These are phyloP conservation scores for Puccinia horiana DNA, from an alignment of 1,284 basidiomycete species.

Conservation along the genomic window DNA sequence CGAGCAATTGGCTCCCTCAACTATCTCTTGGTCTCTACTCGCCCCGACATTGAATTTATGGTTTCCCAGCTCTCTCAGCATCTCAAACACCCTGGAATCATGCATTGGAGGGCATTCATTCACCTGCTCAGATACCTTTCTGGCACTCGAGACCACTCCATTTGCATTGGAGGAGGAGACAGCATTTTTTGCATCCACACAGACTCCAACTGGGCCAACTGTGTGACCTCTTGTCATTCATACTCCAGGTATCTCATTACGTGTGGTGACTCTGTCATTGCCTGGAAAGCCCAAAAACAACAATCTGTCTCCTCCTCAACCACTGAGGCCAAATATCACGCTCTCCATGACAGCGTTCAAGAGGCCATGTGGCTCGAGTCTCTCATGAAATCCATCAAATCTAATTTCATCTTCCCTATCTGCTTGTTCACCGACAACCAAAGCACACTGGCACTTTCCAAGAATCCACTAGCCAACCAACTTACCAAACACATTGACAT, in stretches of 20 bases:
- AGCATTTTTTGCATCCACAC: neutral
- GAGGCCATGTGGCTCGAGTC: neutral
- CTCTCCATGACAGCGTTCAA: neutral
- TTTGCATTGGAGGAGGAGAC: neutral
- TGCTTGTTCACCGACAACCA: neutral
- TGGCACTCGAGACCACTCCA: neutral
- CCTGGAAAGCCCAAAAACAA: conserved; percentile 15
- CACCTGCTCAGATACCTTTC: neutral
- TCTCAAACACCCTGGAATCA: neutral
- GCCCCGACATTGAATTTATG: neutral
- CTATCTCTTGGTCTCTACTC: no score
- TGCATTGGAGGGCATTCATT: neutral
- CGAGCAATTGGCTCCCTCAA: neutral
- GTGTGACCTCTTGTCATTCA: neutral
- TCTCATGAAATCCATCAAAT: no score
- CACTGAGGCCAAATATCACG: conserved; percentile 13
- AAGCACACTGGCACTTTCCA: neutral
- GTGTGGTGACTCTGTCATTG: neutral
- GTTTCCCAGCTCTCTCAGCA: neutral
- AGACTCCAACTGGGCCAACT: neutral
- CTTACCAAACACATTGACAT: neutral
- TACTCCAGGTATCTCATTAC: neutral
- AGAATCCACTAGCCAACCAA: neutral
- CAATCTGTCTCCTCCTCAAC: neutral
- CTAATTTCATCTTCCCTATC: no score